Evolutionary conservation across 495 filamentous ascomycete genomes (phyloP).

Genomic region (Daldinia childiae): DNA sequence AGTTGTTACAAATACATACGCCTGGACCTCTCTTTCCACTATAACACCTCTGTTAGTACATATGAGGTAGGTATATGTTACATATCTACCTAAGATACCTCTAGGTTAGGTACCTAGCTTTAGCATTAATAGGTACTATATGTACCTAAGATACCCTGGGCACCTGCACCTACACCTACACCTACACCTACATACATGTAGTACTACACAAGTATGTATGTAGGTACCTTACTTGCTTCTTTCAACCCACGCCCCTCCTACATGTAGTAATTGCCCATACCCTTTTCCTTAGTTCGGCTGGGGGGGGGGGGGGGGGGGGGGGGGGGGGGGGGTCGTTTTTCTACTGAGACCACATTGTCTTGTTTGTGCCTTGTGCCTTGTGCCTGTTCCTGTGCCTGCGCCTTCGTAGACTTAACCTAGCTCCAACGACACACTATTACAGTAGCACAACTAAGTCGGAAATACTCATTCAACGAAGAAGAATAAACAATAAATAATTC

Average conservation of each 20-base stretch:
- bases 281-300: conserved; percentile 12
- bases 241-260: background rate
- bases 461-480: conserved; percentile 7
- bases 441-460: conserved; percentile 5
- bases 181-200: background rate
- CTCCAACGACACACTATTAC: conserved; percentile 8
- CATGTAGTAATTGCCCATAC: background rate
- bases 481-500: background rate
- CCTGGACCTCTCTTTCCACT: background rate
- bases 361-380: conserved; percentile 9
- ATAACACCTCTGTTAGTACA: background rate
- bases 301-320: no score
- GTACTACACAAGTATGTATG: background rate
- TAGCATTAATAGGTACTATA: background rate
- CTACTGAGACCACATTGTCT: conserved; percentile 10
- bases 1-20: no score
- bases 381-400: conserved; percentile 11
- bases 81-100: no score
- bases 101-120: background rate
- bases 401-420: conserved; percentile 9
- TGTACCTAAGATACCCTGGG: no score
- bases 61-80: no score
- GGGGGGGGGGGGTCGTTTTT: conserved; percentile 9
- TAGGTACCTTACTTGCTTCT: background rate
- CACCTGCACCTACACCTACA: no score